A percentile compares a stretch with the other conserved stretches of the same genome.
Conservation (phyloP, 2,329 filamentous ascomycete genomes). For the Phyllosticta citriasiana region DNA sequence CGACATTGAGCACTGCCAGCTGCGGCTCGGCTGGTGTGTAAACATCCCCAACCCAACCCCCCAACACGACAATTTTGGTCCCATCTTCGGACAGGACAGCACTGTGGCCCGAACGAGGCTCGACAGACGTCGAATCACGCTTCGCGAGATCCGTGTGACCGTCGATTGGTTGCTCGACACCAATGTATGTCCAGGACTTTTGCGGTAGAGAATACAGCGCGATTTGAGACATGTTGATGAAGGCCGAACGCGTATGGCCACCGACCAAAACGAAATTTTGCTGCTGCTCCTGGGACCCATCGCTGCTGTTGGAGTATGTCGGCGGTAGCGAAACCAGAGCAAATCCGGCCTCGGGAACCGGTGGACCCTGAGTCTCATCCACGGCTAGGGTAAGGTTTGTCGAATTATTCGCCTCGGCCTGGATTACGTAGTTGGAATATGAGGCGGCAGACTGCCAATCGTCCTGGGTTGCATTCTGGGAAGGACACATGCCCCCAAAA, state of each 20-base stretch:
- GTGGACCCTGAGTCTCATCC: conserved; percentile 48
- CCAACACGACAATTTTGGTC: conserved; percentile 64
- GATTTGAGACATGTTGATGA: conserved; percentile 89
- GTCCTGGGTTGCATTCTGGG: conserved; percentile 23
- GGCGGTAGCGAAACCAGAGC: conserved; percentile 65
- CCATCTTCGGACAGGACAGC: conserved; percentile 74
- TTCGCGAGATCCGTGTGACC: conserved; percentile 48
- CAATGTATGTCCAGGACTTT: conserved; percentile 74
- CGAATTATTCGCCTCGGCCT: conserved; percentile 37
- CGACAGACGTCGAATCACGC: conserved; percentile 44
- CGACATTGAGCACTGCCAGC: conserved; percentile 65
- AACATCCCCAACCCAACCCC: conserved; percentile 86
- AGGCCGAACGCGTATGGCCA: conserved; percentile 72
- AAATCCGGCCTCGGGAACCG: conserved; percentile 78
- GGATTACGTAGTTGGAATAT: conserved; percentile 74
- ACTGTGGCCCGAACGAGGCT: conserved; percentile 82
- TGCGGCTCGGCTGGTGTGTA: conserved; percentile 70
- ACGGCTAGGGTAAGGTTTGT: conserved; percentile 38
- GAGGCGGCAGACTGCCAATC: conserved; percentile 59
- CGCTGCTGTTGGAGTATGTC: conserved; percentile 57
- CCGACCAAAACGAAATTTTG: conserved; percentile 73
- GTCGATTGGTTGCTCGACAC: conserved; percentile 42
- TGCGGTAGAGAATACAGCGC: conserved; percentile 82
- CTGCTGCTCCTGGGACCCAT: conserved; percentile 56
- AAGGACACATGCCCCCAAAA: conserved; percentile 87